phyloP scores from a whole-genome alignment of 257 asterid species.

The Solanum etuberosum region DNA sequence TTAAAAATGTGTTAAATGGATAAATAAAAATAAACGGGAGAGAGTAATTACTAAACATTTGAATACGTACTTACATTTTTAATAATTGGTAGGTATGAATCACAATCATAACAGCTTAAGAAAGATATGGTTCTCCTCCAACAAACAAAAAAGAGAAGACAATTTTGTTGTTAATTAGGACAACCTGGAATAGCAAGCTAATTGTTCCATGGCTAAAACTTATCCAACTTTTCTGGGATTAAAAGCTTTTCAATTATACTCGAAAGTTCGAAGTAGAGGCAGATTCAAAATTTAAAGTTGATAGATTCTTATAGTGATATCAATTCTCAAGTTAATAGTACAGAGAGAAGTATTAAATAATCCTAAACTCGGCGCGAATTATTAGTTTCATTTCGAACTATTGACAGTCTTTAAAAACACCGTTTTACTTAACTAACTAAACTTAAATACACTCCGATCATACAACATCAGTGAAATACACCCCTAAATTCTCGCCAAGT shows the following conservation, averaged over 20 bases:
- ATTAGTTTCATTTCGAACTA: no score
- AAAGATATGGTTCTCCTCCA: not conserved
- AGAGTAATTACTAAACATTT: not conserved
- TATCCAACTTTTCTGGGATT: not conserved
- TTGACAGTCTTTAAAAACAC: no score
- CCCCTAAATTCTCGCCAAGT: no score
- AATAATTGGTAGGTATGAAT: constrained; percentile 12
- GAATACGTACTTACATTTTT: not conserved
- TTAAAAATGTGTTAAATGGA: no score
- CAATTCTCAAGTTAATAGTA: not conserved
- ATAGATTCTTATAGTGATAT: not conserved
- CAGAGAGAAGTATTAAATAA: no score
- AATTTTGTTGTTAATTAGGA: not conserved
- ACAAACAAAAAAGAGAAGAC: not conserved
- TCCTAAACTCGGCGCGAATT: no score
- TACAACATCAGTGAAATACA: no score
- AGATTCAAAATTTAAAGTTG: not conserved
- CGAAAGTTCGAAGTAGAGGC: not conserved
- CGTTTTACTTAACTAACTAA: no score
- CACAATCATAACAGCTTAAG: constrained; percentile 16
- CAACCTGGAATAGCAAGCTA: constrained; percentile 2
- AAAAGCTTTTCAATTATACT: not conserved
- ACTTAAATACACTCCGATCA: no score
- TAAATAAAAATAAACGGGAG: no score
- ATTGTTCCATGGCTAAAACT: not conserved